These are phyloP conservation scores for Picochlorum sp. DNA, from an alignment of 139 green algal genomes.

Conservation along the genomic window DNA sequence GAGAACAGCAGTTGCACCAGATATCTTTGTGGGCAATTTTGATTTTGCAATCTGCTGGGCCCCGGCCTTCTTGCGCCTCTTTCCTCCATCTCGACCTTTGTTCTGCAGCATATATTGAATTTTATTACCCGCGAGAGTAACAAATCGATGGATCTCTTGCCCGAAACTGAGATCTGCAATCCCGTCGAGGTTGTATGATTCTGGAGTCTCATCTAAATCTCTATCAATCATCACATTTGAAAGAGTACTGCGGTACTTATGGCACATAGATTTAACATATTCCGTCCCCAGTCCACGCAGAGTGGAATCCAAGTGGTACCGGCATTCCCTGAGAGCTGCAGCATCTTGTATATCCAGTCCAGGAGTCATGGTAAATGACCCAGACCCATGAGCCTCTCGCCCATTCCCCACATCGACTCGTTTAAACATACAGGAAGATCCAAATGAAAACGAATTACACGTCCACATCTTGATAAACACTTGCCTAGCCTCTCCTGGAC, in stretches of 20 bases:
- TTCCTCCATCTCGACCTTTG: neutral
- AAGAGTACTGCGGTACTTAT: conserved; percentile 14
- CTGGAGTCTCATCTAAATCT: neutral
- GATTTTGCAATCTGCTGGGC: neutral
- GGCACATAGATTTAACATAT: conserved; percentile 6
- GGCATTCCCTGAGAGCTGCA: conserved; percentile 13
- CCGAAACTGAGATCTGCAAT: conserved; percentile 22
- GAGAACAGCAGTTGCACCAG: neutral
- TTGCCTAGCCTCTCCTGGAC: neutral
- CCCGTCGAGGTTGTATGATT: neutral
- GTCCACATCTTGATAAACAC: neutral
- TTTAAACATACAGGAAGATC: neutral
- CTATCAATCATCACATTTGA: conserved; percentile 5
- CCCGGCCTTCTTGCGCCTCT: neutral
- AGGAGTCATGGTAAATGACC: neutral
- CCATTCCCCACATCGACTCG: neutral
- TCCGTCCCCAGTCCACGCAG: conserved; percentile 20
- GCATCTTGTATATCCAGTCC: conserved; percentile 17
- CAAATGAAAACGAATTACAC: neutral
- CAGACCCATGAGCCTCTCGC: neutral
- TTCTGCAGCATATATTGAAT: neutral
- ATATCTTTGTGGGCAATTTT: neutral
- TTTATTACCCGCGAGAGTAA: neutral
- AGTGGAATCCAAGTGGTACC: conserved; percentile 16
- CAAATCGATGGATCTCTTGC: neutral